Evolutionary conservation across 306 rosid species (phyloP).

Genomic region (Cucurbita moschata): DNA sequence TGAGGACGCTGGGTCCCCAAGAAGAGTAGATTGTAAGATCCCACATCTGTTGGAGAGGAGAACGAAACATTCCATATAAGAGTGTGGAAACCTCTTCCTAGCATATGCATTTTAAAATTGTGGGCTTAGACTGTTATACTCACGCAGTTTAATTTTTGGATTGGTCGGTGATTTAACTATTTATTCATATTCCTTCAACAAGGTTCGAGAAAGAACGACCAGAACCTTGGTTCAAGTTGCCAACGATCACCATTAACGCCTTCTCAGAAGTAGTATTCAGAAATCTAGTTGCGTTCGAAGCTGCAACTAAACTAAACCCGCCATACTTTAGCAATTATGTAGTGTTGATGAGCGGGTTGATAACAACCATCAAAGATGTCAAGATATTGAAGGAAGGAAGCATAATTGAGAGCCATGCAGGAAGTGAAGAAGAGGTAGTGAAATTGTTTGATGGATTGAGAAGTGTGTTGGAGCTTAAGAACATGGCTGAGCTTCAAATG

Average conservation of each 20-base stretch:
- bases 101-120: too few relatives aligned
- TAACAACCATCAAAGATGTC: background rate
- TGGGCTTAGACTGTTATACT: too few relatives aligned
- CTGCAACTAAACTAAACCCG: background rate
- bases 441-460: background rate
- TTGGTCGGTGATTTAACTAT: too few relatives aligned
- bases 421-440: background rate
- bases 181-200: background rate
- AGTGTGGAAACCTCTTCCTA: too few relatives aligned
- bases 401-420: background rate
- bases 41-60: too few relatives aligned
- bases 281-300: background rate
- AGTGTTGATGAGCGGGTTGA: too few relatives aligned
- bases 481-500: background rate
- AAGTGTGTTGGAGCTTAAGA: background rate
- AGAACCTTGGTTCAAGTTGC: background rate
- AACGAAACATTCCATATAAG: too few relatives aligned
- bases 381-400: background rate
- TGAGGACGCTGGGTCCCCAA: too few relatives aligned
- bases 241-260: background rate
- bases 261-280: conserved; percentile 1
- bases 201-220: background rate
- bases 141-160: too few relatives aligned
- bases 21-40: too few relatives aligned
- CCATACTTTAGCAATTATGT: background rate